Evolutionary conservation across 148 eudicot species (phyloP).

Genomic region (Fagopyrum esculentum): DNA sequence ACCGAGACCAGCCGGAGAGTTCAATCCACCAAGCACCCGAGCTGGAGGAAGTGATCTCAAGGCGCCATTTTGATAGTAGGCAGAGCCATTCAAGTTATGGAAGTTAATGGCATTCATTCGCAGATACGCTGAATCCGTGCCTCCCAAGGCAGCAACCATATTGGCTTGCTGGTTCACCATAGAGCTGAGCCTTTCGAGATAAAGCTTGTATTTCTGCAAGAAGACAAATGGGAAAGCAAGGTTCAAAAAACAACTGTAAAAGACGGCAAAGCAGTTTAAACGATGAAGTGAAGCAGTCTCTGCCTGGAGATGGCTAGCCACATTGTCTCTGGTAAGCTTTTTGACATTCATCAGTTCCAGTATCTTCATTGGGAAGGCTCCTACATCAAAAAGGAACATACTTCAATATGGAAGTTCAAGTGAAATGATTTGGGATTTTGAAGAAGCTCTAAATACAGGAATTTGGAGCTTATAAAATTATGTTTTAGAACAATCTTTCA

Average conservation of each 20-base stretch:
- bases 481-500: too few relatives aligned
- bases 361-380: slow-evolving; percentile 68
- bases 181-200: slow-evolving; percentile 41
- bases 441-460: too few relatives aligned
- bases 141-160: slow-evolving; percentile 51
- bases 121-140: slow-evolving; percentile 37
- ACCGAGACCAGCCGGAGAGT: slow-evolving; percentile 36
- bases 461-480: too few relatives aligned
- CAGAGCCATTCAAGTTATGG: slow-evolving; percentile 25
- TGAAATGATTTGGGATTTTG: too few relatives aligned
- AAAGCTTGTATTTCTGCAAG: slow-evolving; percentile 58
- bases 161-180: slow-evolving; percentile 56
- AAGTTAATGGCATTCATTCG: slow-evolving; percentile 36
- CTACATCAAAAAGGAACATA: slow-evolving; percentile 24
- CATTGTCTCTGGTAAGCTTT: slow-evolving; percentile 59
- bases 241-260: not conserved
- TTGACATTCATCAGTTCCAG: slow-evolving; percentile 64
- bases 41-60: slow-evolving; percentile 32
- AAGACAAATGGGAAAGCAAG: not conserved
- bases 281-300: not conserved
- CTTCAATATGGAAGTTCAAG: not conserved
- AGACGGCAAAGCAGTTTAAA: not conserved
- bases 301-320: slow-evolving; percentile 81
- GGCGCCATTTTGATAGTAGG: slow-evolving; percentile 31
- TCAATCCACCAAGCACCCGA: slow-evolving; percentile 41